Evolutionary conservation across 768 basidiomycete species (phyloP), one percentile per base, ranked within the genome.

Genomic region (Tephrocybe rancida): DNA sequence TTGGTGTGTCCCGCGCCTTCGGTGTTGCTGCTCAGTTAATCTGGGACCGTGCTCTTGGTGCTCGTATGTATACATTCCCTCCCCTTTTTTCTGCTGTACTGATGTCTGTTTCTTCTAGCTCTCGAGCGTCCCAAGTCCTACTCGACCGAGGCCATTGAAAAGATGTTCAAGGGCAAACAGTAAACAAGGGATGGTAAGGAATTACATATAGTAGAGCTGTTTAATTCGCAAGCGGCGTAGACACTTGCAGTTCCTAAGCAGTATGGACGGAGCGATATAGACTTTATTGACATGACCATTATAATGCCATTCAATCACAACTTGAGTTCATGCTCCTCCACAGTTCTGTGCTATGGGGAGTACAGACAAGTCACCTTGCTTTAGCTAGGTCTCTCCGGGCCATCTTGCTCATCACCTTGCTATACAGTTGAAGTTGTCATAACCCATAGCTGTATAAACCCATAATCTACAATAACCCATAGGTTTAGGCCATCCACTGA

Each of bases 1-100:
- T 97, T 71, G 95, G 94, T 77, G 91, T 97, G 7, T 95, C 92
- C n/a, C 89, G 93, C 67, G 93, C 91, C 16, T 91, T 93, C 61
- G 91, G 91, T 75, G 92, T 93, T 51, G 83, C 89, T 50, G 86
- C 92, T 27, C 93, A 95, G 66, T 78, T 93, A 59, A 92, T 95
- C 60, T 95, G 93, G 93, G 92, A 94, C 65, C 90, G 92, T 69
- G 92, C 91, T 14, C 86, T 92, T 62, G 91, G 91, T 75, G 91
- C 90, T 73, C 91, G 89, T 91, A 68, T 68, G 89, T 84, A 26
- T 54, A n/a, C 25, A 5, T 21, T 8, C 48, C 19, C 7, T 32
- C 7, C 25, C 27, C 26, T 24, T 19, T 13, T 43, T 14, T 24
- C 14, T 5, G 5, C 44, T 37, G 35, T 34, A 27, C 39, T 56